These are phyloP conservation scores for Danielia reshetovae DNA, from an alignment of 805 yeast genomes.

Conservation along the genomic window DNA sequence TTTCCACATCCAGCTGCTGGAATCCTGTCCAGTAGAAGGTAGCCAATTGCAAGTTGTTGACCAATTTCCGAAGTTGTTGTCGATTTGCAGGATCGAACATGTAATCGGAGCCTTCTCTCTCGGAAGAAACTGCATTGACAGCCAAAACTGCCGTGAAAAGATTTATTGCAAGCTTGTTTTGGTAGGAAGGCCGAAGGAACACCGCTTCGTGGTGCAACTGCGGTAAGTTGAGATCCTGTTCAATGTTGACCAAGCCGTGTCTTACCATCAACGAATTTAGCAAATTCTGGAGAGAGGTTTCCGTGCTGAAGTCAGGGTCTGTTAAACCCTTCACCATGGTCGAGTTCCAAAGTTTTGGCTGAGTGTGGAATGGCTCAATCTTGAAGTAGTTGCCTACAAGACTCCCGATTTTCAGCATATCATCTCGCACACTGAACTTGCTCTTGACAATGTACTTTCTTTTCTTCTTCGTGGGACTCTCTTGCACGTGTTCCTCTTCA, in stretches of 20 bases:
- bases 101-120: conserved; percentile 61
- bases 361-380: conserved; percentile 54
- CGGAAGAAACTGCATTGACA: conserved; percentile 70
- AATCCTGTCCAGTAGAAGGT: conserved; percentile 79
- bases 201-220: conserved; percentile 56
- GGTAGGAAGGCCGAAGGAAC: conserved; percentile 57
- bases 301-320: conserved; percentile 31
- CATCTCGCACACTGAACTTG: conserved; percentile 50
- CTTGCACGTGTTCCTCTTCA: conserved; percentile 19
- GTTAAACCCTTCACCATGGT: conserved; percentile 47
- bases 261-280: conserved; percentile 50
- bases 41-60: conserved; percentile 59
- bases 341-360: conserved; percentile 45
- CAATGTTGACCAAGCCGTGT: conserved; percentile 53
- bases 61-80: conserved; percentile 49
- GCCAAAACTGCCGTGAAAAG: conserved; percentile 65
- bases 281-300: conserved; percentile 36
- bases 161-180: conserved; percentile 58
- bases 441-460: conserved; percentile 45
- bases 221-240: conserved; percentile 53
- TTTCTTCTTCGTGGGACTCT: conserved; percentile 16
- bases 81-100: conserved; percentile 65
- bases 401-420: conserved; percentile 49
- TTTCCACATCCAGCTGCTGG: conserved; percentile 52
- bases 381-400: conserved; percentile 51